Percentiles rank a stretch among this genome's conserved stretches.
These are phyloP conservation scores for Ophiostoma quercus DNA, from an alignment of 2,329 filamentous ascomycete genomes.

Conservation along the genomic window DNA sequence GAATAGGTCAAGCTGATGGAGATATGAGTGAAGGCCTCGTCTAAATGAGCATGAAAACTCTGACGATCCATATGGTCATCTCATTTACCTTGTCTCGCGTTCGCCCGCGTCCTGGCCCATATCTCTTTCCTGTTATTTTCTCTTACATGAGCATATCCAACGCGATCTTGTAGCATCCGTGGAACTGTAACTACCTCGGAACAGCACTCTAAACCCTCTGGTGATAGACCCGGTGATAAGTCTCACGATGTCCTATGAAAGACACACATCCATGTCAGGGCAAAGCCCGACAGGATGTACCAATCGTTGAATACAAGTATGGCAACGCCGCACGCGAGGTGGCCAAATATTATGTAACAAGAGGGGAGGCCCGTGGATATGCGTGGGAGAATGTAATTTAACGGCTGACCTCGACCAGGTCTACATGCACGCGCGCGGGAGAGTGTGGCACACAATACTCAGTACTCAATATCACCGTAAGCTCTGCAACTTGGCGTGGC, in stretches of 20 bases:
- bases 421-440: neutral
- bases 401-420: neutral
- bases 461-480: neutral
- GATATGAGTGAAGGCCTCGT: neutral
- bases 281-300: no score
- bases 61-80: neutral
- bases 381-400: neutral
- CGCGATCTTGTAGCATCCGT: neutral
- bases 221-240: neutral
- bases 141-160: neutral
- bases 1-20: neutral
- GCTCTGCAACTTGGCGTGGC: neutral
- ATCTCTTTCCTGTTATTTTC: neutral
- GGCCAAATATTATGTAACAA: neutral
- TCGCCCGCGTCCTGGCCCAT: neutral
- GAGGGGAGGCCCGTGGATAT: neutral
- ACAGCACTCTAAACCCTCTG: neutral
- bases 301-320: neutral
- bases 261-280: no score
- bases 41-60: neutral
- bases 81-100: neutral
- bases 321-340: neutral
- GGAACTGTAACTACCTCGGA: no score
- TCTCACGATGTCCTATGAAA: neutral
- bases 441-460: neutral